Percentiles rank a stretch among this genome's conserved stretches.
Evolutionary conservation across 2,329 filamentous ascomycete species (phyloP).

Genomic region (Penicillium capsulatum): DNA sequence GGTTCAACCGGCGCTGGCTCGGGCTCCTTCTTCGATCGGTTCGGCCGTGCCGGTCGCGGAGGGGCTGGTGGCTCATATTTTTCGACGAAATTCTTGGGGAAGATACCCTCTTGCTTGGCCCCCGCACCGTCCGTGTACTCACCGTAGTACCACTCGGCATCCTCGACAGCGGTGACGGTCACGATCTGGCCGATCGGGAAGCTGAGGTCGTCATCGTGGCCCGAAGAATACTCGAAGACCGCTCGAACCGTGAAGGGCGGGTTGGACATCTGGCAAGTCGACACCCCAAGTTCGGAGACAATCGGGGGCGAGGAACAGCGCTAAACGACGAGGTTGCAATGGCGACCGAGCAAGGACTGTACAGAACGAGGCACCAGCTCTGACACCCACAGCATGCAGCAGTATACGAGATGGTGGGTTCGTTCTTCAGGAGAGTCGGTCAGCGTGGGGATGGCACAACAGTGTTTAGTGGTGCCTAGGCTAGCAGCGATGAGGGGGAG

Average conservation of each 20-base stretch:
- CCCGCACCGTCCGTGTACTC: constrained; percentile 78
- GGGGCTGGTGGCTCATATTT: constrained; percentile 89
- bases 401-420: constrained; percentile 14
- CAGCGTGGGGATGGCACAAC: constrained; percentile 27
- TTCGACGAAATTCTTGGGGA: constrained; percentile 96
- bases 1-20: constrained; percentile 33
- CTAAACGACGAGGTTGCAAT: constrained; percentile 13
- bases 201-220: constrained; percentile 89
- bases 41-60: constrained; percentile 70
- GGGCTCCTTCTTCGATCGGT: constrained; percentile 63
- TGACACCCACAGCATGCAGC: constrained; percentile 20
- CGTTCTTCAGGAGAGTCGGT: constrained; percentile 25
- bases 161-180: constrained; percentile 87
- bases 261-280: constrained; percentile 57
- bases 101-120: constrained; percentile 75
- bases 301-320: constrained; percentile 25
- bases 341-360: constrained; percentile 17
- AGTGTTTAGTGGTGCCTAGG: constrained; percentile 25
- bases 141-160: constrained; percentile 88
- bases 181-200: constrained; percentile 85
- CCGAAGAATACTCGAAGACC: constrained; percentile 87
- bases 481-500: constrained; percentile 23
- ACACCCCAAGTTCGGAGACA: constrained; percentile 19
- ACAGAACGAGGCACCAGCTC: constrained; percentile 21
- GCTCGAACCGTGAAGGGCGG: constrained; percentile 90